Conservation (phyloP, 78 protist genomes). For the Dictyostelium discoideum region DNA sequence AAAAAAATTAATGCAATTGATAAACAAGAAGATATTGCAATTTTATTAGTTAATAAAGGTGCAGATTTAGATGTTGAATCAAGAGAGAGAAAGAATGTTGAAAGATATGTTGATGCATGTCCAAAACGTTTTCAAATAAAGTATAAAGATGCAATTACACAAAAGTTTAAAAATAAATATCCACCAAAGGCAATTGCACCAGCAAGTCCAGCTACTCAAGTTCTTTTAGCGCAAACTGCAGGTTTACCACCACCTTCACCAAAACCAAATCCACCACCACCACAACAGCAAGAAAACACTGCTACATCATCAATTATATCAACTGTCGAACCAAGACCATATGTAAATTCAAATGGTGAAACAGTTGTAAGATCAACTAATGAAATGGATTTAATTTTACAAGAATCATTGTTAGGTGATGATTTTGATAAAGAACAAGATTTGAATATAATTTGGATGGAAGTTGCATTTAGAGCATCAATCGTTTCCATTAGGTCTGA, state of each 20-base stretch:
- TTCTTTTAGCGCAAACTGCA: not conserved
- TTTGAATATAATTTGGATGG: constrained; percentile 41
- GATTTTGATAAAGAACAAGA: constrained; percentile 32
- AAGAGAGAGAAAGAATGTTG: constrained; percentile 23
- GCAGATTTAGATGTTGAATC: constrained; percentile 30
- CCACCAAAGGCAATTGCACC: not conserved
- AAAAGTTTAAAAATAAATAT: not conserved
- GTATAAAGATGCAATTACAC: constrained; percentile 34
- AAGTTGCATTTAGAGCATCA: constrained; percentile 41
- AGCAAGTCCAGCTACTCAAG: not conserved
- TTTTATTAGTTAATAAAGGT: constrained; percentile 45
- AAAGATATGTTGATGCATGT: constrained; percentile 13
- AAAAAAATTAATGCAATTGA: not conserved
- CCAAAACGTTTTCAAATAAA: constrained; percentile 49
- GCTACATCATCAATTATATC: not conserved
- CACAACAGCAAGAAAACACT: not conserved
- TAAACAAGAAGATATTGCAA: constrained; percentile 67
- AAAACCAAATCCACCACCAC: not conserved
- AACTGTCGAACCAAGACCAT: constrained; percentile 25
- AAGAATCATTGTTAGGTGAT: not conserved
- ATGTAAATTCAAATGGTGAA: constrained; percentile 28
- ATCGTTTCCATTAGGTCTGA: constrained; percentile 39
- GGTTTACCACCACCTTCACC: constrained; percentile 11
- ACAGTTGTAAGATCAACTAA: not conserved
- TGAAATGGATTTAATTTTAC: constrained; percentile 7